Base-by-base conservation (phyloP, 768 basidiomycete genomes). In the Xanthoconium purpureum region DNA sequence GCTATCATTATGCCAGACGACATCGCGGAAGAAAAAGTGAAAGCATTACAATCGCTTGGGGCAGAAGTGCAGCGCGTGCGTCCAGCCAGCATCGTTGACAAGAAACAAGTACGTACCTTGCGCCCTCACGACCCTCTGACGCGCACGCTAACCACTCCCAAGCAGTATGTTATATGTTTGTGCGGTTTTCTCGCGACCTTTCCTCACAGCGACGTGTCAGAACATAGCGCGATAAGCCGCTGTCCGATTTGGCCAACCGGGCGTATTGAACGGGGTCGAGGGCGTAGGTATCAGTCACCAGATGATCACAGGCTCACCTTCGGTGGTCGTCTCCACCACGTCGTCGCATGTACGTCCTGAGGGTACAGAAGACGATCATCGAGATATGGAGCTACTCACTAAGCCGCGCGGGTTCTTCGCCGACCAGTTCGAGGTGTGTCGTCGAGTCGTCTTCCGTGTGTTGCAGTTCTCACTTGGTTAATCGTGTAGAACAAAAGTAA, bases 1-100 rank as follows among this genome's bases (percentile, higher is more conserved):
- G 91, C 91, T 9, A 94, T 94, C 57, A 87, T 94, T 53, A 89
- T 92, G 83, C 91, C 91, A 0, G 89, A 93, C 62, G 91, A 94
- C 66, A 85, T 96, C 35, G 89, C 92, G 0, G 81, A 87, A 54
- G 96, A 99, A 72, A 99, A 99, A 67, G 87, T 94, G 3, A 85
- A 88, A 61, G 87, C 91, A 0, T 74, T 98, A 18, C 77, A 81
- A 54, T 84, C 88, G 2, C 83, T 98, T 1, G 96, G 96, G 7
- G 95, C 95, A 0, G 77, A 83, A n/a, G 90, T 98, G 1, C 89
- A 92, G 66, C 81, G 89, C 50, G 93, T 95, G 30, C 80, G 93
- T n/a, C 93, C 94, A 5, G 90, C 92, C 5, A 96, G 94, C 63
- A 98, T 98, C 58, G 89, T 99, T 13, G 96, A 98, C 75, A 92